Evolutionary conservation across 1,284 basidiomycete species (phyloP).

Genomic region (Irpex sp.): DNA sequence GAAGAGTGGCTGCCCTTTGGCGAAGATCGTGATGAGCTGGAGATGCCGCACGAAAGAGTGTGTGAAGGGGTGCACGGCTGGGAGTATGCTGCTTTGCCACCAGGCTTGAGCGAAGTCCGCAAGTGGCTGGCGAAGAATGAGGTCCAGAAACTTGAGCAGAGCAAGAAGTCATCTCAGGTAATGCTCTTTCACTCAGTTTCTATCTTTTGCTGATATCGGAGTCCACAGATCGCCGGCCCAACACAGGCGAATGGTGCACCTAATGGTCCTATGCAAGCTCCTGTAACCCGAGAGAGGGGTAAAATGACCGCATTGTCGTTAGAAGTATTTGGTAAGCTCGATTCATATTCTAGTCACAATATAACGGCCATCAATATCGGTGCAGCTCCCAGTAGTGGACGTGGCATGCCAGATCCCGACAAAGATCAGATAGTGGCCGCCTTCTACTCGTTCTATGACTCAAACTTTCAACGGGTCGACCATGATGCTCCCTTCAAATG

Average conservation of each 20-base stretch:
- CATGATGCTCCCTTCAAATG: conserved; percentile 30
- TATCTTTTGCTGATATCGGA: background rate
- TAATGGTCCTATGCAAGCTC: conserved; percentile 45
- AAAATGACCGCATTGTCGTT: conserved; percentile 81
- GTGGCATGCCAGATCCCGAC: conserved; percentile 68
- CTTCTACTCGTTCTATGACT: conserved; percentile 67
- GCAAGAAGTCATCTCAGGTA: conserved; percentile 53
- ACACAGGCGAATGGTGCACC: conserved; percentile 76
- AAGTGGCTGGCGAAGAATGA: conserved; percentile 45
- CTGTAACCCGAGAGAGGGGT: conserved; percentile 57
- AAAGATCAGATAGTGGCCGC: conserved; percentile 70
- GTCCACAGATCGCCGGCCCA: conserved; percentile 65
- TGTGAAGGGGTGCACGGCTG: conserved; percentile 49
- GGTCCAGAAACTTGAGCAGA: conserved; percentile 6
- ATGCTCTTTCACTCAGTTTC: conserved; percentile 11
- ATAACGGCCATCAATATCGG: background rate
- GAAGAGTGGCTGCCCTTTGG: conserved; percentile 44
- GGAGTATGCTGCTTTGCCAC: conserved; percentile 75
- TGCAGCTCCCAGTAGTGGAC: conserved; percentile 60
- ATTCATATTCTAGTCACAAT: background rate
- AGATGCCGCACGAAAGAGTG: background rate
- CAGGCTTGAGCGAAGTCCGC: conserved; percentile 47
- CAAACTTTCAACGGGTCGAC: conserved; percentile 36
- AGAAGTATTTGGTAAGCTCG: conserved; percentile 75
- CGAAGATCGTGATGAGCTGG: conserved; percentile 1